Conservation (phyloP, 352 stramenopile genomes). For the Pythium volutum region DNA sequence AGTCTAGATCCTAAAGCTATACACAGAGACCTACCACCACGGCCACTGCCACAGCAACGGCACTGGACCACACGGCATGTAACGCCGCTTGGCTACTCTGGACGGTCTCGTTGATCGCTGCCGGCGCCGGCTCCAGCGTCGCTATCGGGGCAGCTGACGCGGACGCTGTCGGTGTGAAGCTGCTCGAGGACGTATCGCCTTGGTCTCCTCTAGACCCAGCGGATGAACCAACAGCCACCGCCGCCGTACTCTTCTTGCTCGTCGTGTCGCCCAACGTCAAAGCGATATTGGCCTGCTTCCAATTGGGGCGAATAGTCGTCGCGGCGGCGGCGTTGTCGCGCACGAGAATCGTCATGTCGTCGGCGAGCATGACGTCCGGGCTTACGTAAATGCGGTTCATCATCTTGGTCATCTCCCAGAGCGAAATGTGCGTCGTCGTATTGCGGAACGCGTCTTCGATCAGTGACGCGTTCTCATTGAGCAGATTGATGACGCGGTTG, state of each 20-base stretch:
- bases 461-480: constrained; percentile 27
- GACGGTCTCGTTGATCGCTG: constrained; percentile 5
- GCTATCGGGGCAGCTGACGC: neutral
- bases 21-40: neutral
- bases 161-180: neutral
- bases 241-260: neutral
- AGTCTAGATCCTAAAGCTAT: too few species aligned
- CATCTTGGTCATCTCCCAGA: constrained; percentile 32
- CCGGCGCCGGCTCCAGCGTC: neutral
- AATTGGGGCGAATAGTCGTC: neutral
- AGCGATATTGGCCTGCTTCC: constrained; percentile 3
- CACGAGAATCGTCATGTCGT: constrained; percentile 28
- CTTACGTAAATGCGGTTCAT: constrained; percentile 30
- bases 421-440: constrained; percentile 16
- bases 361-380: constrained; percentile 19
- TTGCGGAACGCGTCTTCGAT: constrained; percentile 25
- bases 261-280: neutral
- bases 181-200: neutral
- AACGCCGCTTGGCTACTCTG: neutral
- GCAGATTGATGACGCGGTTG: constrained; percentile 30
- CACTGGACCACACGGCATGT: neutral
- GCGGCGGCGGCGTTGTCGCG: neutral
- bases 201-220: neutral
- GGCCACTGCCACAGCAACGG: neutral
- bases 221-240: neutral